Conservation (phyloP, 2,329 filamentous ascomycete genomes). For the Epichloe uncinata region DNA sequence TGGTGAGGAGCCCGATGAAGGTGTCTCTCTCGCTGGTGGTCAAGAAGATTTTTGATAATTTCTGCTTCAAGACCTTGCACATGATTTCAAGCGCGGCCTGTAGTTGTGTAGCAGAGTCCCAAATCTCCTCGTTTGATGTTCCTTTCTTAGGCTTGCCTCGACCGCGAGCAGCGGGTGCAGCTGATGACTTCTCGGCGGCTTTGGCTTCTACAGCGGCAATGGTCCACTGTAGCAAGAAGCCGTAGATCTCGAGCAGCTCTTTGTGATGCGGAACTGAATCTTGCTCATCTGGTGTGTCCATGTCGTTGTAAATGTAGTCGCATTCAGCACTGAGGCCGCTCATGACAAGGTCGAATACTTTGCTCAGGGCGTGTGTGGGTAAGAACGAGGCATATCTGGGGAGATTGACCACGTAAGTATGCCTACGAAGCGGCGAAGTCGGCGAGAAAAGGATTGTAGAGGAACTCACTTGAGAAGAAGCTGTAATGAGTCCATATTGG, state of each 20-base stretch:
- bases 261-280: constrained; percentile 80
- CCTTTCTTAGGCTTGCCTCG: constrained; percentile 67
- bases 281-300: constrained; percentile 78
- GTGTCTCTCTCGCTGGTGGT: constrained; percentile 95
- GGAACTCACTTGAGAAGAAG: constrained; percentile 84
- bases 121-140: constrained; percentile 64
- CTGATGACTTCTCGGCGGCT: constrained; percentile 73
- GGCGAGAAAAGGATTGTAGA: background rate
- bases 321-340: constrained; percentile 78
- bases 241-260: constrained; percentile 82
- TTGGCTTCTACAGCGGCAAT: constrained; percentile 90
- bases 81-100: constrained; percentile 84
- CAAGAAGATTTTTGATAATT: constrained; percentile 82
- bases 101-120: constrained; percentile 82
- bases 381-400: constrained; percentile 70
- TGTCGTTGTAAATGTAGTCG: constrained; percentile 70
- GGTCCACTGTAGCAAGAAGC: constrained; percentile 88
- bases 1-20: constrained; percentile 81
- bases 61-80: constrained; percentile 90
- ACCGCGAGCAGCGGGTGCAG: constrained; percentile 53
- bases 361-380: constrained; percentile 72
- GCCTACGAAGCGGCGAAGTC: background rate
- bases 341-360: constrained; percentile 80
- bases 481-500: constrained; percentile 82
- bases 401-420: constrained; percentile 27